Evolutionary conservation across 1,284 basidiomycete genomes (phyloP).

Genomic region (Microstroma glucosiphilum): DNA sequence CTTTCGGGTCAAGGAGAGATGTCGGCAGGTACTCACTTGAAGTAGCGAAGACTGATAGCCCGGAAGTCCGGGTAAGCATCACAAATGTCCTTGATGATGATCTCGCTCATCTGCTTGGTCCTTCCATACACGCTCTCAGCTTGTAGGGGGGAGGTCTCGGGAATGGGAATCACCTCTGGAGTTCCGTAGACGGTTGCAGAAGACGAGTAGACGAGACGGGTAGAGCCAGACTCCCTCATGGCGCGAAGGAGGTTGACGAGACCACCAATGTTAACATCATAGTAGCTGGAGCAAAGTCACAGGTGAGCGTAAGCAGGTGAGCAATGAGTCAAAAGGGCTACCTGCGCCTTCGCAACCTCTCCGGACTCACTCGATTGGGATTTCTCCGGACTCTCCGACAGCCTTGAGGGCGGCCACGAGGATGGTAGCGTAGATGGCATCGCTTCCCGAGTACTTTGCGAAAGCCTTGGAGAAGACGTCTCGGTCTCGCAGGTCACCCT

Average conservation of each 20-base stretch:
- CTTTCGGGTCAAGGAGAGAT: no score
- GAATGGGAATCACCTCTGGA: conserved; percentile 85
- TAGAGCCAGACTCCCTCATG: conserved; percentile 77
- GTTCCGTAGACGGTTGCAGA: conserved; percentile 99
- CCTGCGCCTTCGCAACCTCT: background rate
- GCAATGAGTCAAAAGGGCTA: background rate
- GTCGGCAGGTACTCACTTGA: conserved; percentile 65
- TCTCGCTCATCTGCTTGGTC: conserved; percentile 91
- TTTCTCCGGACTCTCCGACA: conserved; percentile 92
- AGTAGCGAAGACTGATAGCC: conserved; percentile 82
- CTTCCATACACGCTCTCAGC: conserved; percentile 91
- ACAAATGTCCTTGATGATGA: conserved; percentile 81
- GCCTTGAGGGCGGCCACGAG: conserved; percentile 97
- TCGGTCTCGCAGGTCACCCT: conserved; percentile 42
- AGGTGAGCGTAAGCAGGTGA: background rate
- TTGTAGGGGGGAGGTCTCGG: conserved; percentile 78
- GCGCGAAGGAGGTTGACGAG: conserved; percentile 40
- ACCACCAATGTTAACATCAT: conserved; percentile 47
- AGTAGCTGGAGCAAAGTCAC: conserved; percentile 27
- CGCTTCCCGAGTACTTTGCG: conserved; percentile 26
- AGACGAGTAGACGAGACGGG: conserved; percentile 88
- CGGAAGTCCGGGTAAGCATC: conserved; percentile 71
- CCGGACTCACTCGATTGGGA: conserved; percentile 73
- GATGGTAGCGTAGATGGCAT: conserved; percentile 81
- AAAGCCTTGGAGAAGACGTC: conserved; percentile 38